These are phyloP conservation scores for Coniophora puteana DNA, from an alignment of 1,284 basidiomycete species.

Conservation along the genomic window DNA sequence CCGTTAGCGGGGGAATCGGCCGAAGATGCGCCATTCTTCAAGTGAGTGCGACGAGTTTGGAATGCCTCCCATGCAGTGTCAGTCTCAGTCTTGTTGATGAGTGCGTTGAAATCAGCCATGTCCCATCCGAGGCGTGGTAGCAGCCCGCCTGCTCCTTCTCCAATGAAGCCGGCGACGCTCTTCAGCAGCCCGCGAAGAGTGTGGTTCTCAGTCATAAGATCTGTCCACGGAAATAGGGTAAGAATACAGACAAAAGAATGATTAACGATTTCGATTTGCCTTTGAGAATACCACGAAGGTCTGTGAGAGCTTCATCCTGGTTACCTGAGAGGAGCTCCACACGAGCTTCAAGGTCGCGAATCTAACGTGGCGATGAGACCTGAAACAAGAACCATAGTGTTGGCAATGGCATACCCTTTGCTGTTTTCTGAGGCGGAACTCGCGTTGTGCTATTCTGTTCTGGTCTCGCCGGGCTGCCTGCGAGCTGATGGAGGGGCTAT, in stretches of 20 bases:
- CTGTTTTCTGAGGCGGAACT: constrained; percentile 88
- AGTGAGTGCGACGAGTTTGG: constrained; percentile 50
- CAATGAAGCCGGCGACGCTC: constrained; percentile 75
- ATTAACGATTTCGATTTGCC: constrained; percentile 36
- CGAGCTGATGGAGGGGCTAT: constrained; percentile 45
- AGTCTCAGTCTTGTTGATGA: constrained; percentile 81
- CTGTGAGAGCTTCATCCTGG: constrained; percentile 81
- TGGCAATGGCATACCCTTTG: constrained; percentile 52
- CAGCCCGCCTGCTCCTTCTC: constrained; percentile 77
- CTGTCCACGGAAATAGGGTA: constrained; percentile 32
- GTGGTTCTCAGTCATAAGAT: constrained; percentile 87
- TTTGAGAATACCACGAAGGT: constrained; percentile 79
- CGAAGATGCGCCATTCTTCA: constrained; percentile 26
- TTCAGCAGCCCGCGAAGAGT: constrained; percentile 76
- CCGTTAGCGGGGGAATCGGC: no score
- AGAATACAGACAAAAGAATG: constrained; percentile 9
- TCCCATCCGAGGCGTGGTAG: constrained; percentile 80
- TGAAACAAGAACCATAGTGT: constrained; percentile 1
- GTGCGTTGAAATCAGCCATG: constrained; percentile 71
- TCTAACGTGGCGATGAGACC: constrained; percentile 41
- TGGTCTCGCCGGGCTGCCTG: constrained; percentile 85
- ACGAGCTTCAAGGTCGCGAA: constrained; percentile 88
- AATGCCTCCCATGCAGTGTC: constrained; percentile 91
- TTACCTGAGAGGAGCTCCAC: constrained; percentile 88
- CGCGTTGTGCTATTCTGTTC: constrained; percentile 90